Base-by-base conservation (phyloP, 805 yeast species). In the Candida morakotiae region DNA sequence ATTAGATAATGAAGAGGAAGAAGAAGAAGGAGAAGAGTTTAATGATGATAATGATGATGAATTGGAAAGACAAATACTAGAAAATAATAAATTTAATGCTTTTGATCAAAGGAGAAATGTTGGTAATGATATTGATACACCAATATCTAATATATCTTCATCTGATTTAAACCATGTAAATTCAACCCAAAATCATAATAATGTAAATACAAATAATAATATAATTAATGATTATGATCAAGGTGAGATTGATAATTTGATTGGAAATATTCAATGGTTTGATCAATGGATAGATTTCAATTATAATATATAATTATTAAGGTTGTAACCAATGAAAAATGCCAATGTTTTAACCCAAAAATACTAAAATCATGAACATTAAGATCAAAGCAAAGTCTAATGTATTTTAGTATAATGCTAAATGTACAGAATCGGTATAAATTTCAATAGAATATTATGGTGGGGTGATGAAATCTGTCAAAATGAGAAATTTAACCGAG, bases 181-280 rank as follows among this genome's bases (percentile, higher is more conserved):
- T 11, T 36, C 35, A 13, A 31, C 25, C 9, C 38, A 40, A 17
- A 14, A 27, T 13, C 29, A 39, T 19, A 35, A 26, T 32, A 10
- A 18, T 30, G 19, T 24, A 20, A 26, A 17, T 22, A 10, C n/a
- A 15, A 8, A n/a, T 20, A 5, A 16, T 10, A 25, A 25, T n/a
- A 37, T 38, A 13, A 33, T 27, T 10, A 39, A 41, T 18, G 16
- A 28, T 15, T 35, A 40, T 18, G 35, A 28, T 31, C 28, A 30
- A 10, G 37, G 33, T 11, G 63, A 60, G 16, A 60, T 58, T 13
- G 45, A 51, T 24, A 49, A 52, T 28, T 42, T 73, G 17, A 51
- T 73, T 17, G 67, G 68, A 1, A 73, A 71, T 40, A 48, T 75
- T 39, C 71, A 63, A 43, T 75, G 81, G 81, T 75, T 75, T 40